Evolutionary conservation across 2,329 filamentous ascomycete species (phyloP).

Genomic region (Rhytidhysteron rufulum): DNA sequence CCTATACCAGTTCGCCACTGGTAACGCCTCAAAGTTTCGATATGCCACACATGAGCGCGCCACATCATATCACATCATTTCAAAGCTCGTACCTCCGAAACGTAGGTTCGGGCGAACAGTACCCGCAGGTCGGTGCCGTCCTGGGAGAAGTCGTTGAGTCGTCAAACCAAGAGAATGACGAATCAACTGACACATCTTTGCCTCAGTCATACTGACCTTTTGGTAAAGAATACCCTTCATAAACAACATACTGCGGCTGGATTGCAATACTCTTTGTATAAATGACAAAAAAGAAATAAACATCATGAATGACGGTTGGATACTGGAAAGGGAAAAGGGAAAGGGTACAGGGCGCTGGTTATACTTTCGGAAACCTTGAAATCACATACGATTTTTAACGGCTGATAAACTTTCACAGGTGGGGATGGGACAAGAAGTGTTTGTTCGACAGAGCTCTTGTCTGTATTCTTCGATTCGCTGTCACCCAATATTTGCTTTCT

Average conservation of each 20-base stretch:
- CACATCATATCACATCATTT: slow-evolving; percentile 37
- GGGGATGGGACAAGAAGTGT: no score
- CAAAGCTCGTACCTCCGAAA: slow-evolving; percentile 35
- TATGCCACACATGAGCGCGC: slow-evolving; percentile 37
- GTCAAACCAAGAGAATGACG: slow-evolving; percentile 29
- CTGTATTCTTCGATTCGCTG: no score
- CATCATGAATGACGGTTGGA: background rate
- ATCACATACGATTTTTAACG: no score
- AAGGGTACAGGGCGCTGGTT: no score
- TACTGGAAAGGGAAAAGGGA: background rate
- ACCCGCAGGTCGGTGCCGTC: slow-evolving; percentile 30
- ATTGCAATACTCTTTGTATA: no score
- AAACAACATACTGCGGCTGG: no score
- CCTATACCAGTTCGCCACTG: slow-evolving; percentile 38
- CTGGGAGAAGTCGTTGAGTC: slow-evolving; percentile 34
- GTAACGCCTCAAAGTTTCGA: slow-evolving; percentile 31
- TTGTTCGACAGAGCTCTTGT: no score
- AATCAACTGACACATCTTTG: slow-evolving; percentile 21
- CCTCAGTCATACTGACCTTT: slow-evolving; percentile 18
- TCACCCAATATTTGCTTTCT: no score
- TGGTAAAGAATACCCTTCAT: no score
- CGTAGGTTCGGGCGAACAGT: slow-evolving; percentile 30
- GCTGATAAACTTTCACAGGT: no score
- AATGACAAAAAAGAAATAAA: slow-evolving; percentile 5
- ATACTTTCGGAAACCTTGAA: no score